Evolutionary conservation across 1,284 basidiomycete genomes (phyloP), one percentile per base, ranked within the genome.

Genomic region (Coniferiporia sulphurascens): DNA sequence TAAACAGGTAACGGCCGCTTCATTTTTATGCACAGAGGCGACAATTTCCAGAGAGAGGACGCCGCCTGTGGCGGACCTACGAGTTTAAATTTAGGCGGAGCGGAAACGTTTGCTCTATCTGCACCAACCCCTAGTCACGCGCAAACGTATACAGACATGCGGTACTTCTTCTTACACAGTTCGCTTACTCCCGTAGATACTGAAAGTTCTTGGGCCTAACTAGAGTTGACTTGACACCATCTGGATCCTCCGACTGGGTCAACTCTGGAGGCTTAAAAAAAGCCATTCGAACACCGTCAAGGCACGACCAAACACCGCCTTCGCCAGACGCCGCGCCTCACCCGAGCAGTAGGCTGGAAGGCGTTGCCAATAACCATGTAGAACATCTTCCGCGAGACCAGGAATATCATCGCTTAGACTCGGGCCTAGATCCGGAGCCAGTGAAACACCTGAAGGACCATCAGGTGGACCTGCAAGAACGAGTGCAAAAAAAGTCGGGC

Each of bases 401-500:
- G 41, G 19, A 32, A 12, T 13, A 32, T 19, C 21, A 3, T 43
- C 36, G 10, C 46, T 12, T 2, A 8, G 10, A 34, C 43, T 43
- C 53, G 2, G 32, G 46, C 2, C 32, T 36, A 17, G 21, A 21
- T 7, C 15, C 34, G 27, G 27, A 21, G 34, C 27, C 2, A 44
- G 48, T 21, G 4, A 7, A 5, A 32, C 35, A 13, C 7, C 55
- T 52, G 13, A 55, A 59, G 44, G 45, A 55, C 17, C 21, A 48
- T n/a, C 12, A 38, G 17, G 17, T 34, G 19, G 32, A 12, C 5
- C 41, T 21, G 2, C 46, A 48, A n/a, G 41, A 49, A n/a, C 59
- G 44, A 34, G 45, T 62, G 9, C 45, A 59, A 22, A 53, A 51
- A 22, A 58, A 61, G 34, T 22, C 36, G 3, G 44, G 44, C 9